Evolutionary conservation across 2,329 filamentous ascomycete species (phyloP), one percentile per base, ranked within the genome.

Genomic region (Colletotrichum tabaci): DNA sequence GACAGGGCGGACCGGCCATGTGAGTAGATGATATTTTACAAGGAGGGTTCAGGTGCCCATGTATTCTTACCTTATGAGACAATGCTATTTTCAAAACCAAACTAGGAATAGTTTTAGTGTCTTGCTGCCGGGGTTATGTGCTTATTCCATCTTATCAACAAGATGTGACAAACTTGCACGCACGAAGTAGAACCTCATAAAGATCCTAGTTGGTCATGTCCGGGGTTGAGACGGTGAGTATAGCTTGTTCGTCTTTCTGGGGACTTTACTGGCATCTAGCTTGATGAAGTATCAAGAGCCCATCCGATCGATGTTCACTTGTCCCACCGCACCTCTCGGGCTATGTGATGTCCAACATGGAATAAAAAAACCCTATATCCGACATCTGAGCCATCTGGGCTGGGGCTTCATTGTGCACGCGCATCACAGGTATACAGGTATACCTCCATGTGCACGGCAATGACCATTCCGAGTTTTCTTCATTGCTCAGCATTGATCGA

Each of bases 1-100:
- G 56, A 21, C 68, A 53, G 15, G 62, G 62, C 7, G 57, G 50
- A 2, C 52, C 50, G 38, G 35, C 56, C 1, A 56, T 58, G 64
- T 71, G 44, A 71, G 38, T 12, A 35, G 30, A 38, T 55, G 30
- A 30, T n/a, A 18, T 18, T 13, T 21, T 21, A 3, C 18, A 38
- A 30, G 18, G 18, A 8, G 13, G 30, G 2, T 38, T 55, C 4
- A 30, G 10, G 5, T 15, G 16, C 26, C 26, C 30, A 49, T 49
- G 58, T 38, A 61, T 50, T 49, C 44, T 49, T 40, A 61, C 5
- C 23, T 61, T 16, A 49, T 12, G n/a, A 38, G 52, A 35, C 26
- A 55, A 5, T 35, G 18, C 38, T 55, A 30, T 8, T 18, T 38
- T 18, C 30, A 21, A 38, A n/a, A 21, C 13, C 16, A 8, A 35